Evolutionary conservation across 2,329 filamentous ascomycete species (phyloP).

Genomic region (Peltaster fructicola): DNA sequence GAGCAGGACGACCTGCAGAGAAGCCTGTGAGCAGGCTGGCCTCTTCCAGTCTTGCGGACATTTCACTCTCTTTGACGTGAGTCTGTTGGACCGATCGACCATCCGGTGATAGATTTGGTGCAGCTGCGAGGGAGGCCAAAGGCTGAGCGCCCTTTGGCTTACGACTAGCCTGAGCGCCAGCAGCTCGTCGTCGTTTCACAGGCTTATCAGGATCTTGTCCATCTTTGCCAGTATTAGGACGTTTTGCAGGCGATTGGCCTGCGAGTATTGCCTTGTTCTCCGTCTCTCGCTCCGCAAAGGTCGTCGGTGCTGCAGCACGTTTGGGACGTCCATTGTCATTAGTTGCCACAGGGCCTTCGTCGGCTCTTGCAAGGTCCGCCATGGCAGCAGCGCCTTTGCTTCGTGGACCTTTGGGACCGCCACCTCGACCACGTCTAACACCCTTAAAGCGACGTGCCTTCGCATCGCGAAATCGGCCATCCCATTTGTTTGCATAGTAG

Average conservation of each 20-base stretch:
- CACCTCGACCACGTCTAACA: conserved; percentile 22
- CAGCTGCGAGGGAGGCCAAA: conserved; percentile 20
- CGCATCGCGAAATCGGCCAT: conserved; percentile 60
- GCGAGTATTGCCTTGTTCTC: conserved; percentile 45
- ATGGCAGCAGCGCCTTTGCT: conserved; percentile 39
- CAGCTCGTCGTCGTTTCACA: conserved; percentile 14
- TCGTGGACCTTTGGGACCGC: conserved; percentile 30
- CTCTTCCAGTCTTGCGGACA: too few relatives aligned
- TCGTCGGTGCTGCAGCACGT: conserved; percentile 47
- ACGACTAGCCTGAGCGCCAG: conserved; percentile 19
- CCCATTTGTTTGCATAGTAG: conserved; percentile 66
- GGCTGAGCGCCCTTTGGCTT: conserved; percentile 23
- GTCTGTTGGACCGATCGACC: conserved; percentile 12
- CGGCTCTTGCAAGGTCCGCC: conserved; percentile 39
- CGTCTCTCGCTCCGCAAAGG: conserved; percentile 46
- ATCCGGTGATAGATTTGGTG: conserved; percentile 17
- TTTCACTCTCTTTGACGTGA: too few relatives aligned
- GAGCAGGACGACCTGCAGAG: conserved; percentile 2
- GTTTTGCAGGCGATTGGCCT: conserved; percentile 33
- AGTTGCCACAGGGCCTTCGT: conserved; percentile 18
- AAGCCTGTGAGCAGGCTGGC: conserved; percentile 17
- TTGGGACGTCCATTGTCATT: conserved; percentile 33
- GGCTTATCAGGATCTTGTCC: conserved; percentile 16
- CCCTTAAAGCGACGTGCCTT: conserved; percentile 34
- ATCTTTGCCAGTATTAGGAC: conserved; percentile 11